Evolutionary conservation across 139 green algal genomes (phyloP), one percentile per base, ranked within the genome.

Genomic region (Micractinium conductrix): DNA sequence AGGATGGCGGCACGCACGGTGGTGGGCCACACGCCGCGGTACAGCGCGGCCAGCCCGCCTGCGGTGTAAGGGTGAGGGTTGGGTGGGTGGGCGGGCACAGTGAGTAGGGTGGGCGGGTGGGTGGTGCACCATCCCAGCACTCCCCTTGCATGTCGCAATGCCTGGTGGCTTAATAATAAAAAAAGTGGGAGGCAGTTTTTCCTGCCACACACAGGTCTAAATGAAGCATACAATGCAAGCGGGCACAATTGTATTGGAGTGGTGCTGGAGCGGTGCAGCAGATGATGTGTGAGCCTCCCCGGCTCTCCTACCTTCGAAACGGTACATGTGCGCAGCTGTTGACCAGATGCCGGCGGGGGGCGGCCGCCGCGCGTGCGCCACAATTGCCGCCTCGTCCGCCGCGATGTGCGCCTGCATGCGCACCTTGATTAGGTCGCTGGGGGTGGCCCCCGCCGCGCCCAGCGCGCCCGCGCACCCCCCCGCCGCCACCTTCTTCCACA

Each of bases 401-500:
- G n/a, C 24, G 4, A 48, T 33, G 28, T 76, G 44, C 2, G 70
- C 70, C 70, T 76, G 70, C 70, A 76, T 76, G 38, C 70, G 40
- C 8, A 76, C 70, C 24, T 76, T 76, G 40, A 76, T 76, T 8
- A 76, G 70, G 24, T 76, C 70, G 24, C 70, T 76, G 9, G 70
- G 70, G 42, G 70, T 76, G 42, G 70, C 40, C 24, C 53, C 53
- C 26, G 53, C 53, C 53, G 53, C 53, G 53, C 53, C 53, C 53
- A 62, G 53, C 53, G 53, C 53, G 2, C 53, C 53, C 53, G 53
- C 53, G 19, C 24, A 21, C 2, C 53, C 53, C 19, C 53, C 53
- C 53, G 53, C 53, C 53, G 53, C 53, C 53, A 62, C 53, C 53
- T 62, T 62, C 53, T 62, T 19, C 53, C 53, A 62, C 6, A 62